These are phyloP conservation scores for Elaeagnus macrophylla DNA, from an alignment of 306 rosid species.

Conservation along the genomic window DNA sequence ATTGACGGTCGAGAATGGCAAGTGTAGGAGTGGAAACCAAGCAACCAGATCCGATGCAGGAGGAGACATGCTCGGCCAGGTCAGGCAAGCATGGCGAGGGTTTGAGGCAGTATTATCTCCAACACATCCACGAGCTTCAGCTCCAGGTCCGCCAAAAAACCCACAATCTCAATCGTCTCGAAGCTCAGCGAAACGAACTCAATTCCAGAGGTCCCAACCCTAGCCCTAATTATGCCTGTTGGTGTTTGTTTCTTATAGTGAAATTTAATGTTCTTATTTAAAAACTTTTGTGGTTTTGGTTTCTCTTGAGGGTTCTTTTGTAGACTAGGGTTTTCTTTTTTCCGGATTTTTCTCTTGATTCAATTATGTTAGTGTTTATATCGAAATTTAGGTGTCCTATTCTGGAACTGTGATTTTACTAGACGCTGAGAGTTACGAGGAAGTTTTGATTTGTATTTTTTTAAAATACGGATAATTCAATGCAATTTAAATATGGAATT, in stretches of 20 bases:
- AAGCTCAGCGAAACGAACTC: constrained; percentile 92
- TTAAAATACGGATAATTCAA: no score
- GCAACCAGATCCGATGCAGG: constrained; percentile 31
- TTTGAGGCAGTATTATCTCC: constrained; percentile 80
- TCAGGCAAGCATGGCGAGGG: constrained; percentile 75
- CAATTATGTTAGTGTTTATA: no score
- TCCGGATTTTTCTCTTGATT: no score
- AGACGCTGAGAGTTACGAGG: no score
- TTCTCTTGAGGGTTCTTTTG: no score
- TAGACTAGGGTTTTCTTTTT: no score
- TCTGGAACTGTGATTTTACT: no score
- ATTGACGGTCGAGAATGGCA: constrained; percentile 28
- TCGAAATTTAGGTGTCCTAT: no score
- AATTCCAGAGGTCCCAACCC: constrained; percentile 64
- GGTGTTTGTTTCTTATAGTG: neutral
- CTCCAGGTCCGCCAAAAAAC: constrained; percentile 85
- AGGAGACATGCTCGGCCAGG: constrained; percentile 72
- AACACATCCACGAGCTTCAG: constrained; percentile 85
- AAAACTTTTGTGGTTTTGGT: no score
- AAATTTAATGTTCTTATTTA: no score
- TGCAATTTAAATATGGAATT: no score
- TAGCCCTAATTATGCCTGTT: constrained; percentile 9
- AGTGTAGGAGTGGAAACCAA: constrained; percentile 48
- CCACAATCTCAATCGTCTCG: constrained; percentile 91
- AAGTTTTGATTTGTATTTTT: no score